Evolutionary conservation across 257 asterid genomes (phyloP).

Genomic region (Plantago ovata): DNA sequence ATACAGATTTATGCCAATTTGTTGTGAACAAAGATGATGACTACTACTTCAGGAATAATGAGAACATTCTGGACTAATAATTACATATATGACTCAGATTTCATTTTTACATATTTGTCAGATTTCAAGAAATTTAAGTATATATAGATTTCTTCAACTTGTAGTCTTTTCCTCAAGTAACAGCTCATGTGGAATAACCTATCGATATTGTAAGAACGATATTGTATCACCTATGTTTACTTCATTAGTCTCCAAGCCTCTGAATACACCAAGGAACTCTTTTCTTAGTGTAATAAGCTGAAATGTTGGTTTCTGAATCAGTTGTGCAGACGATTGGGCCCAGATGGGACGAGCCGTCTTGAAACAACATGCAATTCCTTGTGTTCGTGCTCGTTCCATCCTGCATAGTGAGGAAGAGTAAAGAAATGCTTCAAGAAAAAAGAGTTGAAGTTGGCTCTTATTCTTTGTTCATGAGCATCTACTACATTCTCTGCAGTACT

Average conservation of each 20-base stretch:
- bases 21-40: too few species aligned
- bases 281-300: conserved; percentile 3
- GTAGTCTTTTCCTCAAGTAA: too few species aligned
- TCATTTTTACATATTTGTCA: too few species aligned
- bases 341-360: conserved; percentile 33
- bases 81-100: too few species aligned
- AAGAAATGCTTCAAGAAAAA: conserved; percentile 29
- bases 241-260: background rate
- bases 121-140: too few species aligned
- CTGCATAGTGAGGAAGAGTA: conserved; percentile 24
- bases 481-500: conserved; percentile 3
- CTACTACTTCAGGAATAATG: too few species aligned
- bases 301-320: conserved; percentile 18
- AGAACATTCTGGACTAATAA: too few species aligned
- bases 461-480: conserved; percentile 16
- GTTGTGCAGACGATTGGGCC: conserved; percentile 46
- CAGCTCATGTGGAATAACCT: too few species aligned
- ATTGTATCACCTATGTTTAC: too few species aligned
- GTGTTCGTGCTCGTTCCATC: background rate
- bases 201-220: too few species aligned
- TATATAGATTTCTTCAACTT: too few species aligned
- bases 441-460: conserved; percentile 24
- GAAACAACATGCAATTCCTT: conserved; percentile 28
- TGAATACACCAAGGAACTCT: background rate
- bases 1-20: too few species aligned